A percentile compares a stretch with the other conserved stretches of the same genome.
phyloP scores from a whole-genome alignment of 768 basidiomycete genomes.

The Nidularia sp. region DNA sequence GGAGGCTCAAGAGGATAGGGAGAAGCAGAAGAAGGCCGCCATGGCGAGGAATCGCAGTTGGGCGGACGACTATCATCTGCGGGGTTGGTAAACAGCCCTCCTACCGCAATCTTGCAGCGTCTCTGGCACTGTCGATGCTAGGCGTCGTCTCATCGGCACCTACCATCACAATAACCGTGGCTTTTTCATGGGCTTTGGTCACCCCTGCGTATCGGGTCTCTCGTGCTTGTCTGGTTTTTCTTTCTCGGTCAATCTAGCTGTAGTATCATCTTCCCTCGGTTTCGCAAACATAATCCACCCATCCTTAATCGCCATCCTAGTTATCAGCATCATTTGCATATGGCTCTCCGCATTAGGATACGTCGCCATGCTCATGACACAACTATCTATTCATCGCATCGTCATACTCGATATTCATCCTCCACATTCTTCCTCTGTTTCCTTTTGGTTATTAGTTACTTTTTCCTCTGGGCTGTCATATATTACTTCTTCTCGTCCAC shows the following conservation, averaged over 20 bases:
- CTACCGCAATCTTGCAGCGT: neutral
- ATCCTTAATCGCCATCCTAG: neutral
- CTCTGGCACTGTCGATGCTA: neutral
- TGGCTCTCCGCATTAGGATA: neutral
- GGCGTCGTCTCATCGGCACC: neutral
- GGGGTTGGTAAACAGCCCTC: slow-evolving; percentile 49
- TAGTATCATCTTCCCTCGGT: too few relatives aligned
- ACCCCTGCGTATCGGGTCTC: too few relatives aligned
- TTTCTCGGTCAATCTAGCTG: too few relatives aligned
- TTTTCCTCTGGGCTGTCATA: neutral
- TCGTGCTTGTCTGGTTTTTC: too few relatives aligned
- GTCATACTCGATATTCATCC: neutral
- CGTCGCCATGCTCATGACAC: neutral
- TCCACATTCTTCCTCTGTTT: neutral
- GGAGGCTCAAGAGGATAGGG: slow-evolving; percentile 26
- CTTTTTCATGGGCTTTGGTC: too few relatives aligned
- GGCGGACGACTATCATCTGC: slow-evolving; percentile 63
- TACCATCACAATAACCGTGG: too few relatives aligned
- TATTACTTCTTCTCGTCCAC: neutral
- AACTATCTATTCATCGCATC: neutral
- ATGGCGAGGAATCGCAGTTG: slow-evolving; percentile 63
- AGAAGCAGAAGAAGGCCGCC: slow-evolving; percentile 37
- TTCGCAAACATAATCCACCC: neutral
- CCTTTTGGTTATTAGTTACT: neutral
- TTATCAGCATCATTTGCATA: neutral